Evolutionary conservation across 179 eudicot genomes (phyloP).

Genomic region (Corrigiola litoralis): DNA sequence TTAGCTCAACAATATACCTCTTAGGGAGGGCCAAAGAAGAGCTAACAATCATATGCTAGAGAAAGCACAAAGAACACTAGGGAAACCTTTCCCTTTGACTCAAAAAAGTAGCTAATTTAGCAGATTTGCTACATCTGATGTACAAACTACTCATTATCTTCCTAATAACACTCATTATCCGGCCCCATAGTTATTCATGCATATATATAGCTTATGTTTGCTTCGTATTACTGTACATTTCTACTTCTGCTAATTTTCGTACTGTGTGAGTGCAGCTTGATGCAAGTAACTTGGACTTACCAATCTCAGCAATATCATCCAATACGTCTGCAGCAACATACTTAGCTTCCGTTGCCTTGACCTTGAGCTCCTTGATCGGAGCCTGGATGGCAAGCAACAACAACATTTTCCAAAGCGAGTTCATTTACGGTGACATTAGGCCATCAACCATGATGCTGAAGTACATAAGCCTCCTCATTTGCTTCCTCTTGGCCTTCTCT

Average conservation of each 20-base stretch:
- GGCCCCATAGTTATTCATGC: no score
- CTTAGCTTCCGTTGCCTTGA: conserved; percentile 50
- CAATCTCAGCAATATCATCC: conserved; percentile 45
- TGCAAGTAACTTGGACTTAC: conserved; percentile 19
- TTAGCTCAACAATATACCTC: no score
- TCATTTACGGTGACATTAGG: conserved; percentile 67
- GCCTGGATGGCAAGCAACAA: conserved; percentile 65
- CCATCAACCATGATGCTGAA: conserved; percentile 61
- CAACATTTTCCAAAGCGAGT: conserved; percentile 42
- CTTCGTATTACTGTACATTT: not conserved
- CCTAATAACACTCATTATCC: no score
- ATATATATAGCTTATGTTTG: no score
- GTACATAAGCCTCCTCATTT: conserved; percentile 51
- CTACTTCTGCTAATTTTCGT: not conserved
- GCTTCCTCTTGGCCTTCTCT: conserved; percentile 63
- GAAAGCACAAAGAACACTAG: no score
- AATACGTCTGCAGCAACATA: conserved; percentile 53
- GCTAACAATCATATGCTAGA: no score
- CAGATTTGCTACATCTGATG: no score
- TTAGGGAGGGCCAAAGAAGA: no score
- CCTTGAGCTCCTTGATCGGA: conserved; percentile 63
- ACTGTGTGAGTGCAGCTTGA: conserved; percentile 29
- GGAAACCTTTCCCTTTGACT: no score
- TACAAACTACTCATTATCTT: no score
- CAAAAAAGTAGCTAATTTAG: no score